Conservation (phyloP, 306 rosid genomes). For the Nissolia schottii region DNA sequence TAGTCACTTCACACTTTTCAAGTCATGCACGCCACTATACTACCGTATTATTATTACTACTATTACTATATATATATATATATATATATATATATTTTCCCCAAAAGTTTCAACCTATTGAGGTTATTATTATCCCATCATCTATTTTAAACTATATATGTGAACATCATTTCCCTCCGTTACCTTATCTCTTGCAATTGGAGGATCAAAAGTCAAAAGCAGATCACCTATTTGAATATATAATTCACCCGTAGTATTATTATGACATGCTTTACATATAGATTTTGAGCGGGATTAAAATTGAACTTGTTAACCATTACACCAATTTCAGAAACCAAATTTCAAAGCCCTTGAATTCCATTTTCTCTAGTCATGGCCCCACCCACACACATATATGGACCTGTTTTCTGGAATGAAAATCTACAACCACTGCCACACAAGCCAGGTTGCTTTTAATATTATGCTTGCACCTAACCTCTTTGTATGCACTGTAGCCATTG, state of each 20-base stretch:
- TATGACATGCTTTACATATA: neutral
- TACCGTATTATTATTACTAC: neutral
- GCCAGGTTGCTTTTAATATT: neutral
- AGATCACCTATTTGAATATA: neutral
- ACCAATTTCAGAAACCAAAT: neutral
- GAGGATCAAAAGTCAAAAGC: slow-evolving; percentile 13
- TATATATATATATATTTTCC: no score
- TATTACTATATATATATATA: neutral
- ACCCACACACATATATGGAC: neutral
- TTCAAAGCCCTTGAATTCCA: neutral
- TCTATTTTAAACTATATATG: neutral
- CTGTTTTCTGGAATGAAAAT: neutral
- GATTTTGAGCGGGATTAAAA: neutral
- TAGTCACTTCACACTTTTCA: neutral
- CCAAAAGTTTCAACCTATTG: neutral
- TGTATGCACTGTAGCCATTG: neutral
- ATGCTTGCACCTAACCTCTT: slow-evolving; percentile 7
- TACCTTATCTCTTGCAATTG: neutral
- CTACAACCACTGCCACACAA: neutral
- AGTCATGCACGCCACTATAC: neutral
- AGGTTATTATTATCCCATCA: neutral
- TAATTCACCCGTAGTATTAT: neutral
- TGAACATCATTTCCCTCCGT: neutral
- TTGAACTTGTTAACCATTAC: neutral
- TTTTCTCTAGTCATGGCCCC: slow-evolving; percentile 5